These are phyloP conservation scores for Syncephalastrum racemosum DNA, from an alignment of 371 early-diverging fungal genomes.

Conservation along the genomic window DNA sequence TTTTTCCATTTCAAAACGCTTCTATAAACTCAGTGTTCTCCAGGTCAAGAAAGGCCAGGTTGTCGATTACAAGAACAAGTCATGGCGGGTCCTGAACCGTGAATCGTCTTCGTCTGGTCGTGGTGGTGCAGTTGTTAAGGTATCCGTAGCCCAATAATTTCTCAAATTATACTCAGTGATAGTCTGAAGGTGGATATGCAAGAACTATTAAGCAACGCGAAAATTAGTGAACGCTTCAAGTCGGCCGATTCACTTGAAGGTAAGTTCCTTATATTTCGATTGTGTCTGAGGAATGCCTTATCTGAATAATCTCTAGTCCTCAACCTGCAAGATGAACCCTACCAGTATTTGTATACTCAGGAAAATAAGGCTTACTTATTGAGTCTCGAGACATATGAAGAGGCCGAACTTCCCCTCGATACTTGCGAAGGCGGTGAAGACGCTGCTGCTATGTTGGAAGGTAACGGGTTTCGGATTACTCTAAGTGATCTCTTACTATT, in stretches of 20 bases:
- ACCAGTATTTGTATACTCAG: constrained; percentile 73
- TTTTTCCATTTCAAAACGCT: constrained; percentile 12
- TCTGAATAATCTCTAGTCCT: constrained; percentile 27
- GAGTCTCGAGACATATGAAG: constrained; percentile 72
- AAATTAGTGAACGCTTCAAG: constrained; percentile 63
- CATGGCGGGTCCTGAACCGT: constrained; percentile 44
- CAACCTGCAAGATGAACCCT: constrained; percentile 62
- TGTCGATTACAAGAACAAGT: constrained; percentile 44
- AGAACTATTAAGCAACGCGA: constrained; percentile 53
- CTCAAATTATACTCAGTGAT: neutral
- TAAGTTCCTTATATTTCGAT: constrained; percentile 14
- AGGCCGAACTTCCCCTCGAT: constrained; percentile 57
- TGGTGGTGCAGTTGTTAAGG: constrained; percentile 55
- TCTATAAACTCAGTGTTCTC: constrained; percentile 45
- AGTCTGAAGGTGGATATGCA: constrained; percentile 60
- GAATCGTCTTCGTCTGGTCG: constrained; percentile 48
- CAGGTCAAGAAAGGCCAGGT: constrained; percentile 49
- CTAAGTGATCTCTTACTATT: neutral
- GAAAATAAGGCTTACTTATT: constrained; percentile 64
- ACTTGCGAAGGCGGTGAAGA: constrained; percentile 61
- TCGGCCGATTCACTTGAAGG: constrained; percentile 65
- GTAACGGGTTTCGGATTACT: constrained; percentile 29
- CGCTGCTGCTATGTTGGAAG: constrained; percentile 41
- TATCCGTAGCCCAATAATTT: constrained; percentile 1
- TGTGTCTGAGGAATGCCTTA: neutral